Evolutionary conservation across 2,329 filamentous ascomycete species (phyloP), one percentile per base, ranked within the genome.

Genomic region (Ramularia collo-cygni): DNA sequence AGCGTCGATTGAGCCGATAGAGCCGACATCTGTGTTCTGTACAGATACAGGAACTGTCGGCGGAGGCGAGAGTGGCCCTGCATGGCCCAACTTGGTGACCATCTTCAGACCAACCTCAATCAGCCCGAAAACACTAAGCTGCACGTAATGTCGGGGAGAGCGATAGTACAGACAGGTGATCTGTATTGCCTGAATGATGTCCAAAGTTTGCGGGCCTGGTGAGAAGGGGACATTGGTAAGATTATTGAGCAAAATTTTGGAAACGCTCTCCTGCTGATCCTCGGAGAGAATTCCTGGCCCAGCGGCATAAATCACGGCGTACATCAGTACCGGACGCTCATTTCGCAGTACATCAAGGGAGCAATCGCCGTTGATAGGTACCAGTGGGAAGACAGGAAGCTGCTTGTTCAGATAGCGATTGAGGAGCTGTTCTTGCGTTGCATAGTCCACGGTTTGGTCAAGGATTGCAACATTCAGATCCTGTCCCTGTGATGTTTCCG

Each of bases 71-170:
- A 43, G 26, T 13, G 47, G 48, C 1, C 47, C 49, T 8, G 79
- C 83, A 7, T 93, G 74, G 1, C 86, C 85, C 17, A 93, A 72
- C 51, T 93, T 86, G 38, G 90, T 77, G 14, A 81, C 82, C 76
- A 93, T 83, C 51, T 84, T 74, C 35, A 79, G 79, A 1, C 83
- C 81, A 52, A 85, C 76, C 58, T 92, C 84, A 27, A 86, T 77
- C 45, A 90, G 72, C 64, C 89, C 84, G 64, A 88, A 92, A 57
- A 90, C 89, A 55, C 89, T 89, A 56, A 90, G 74, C 62, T 90
- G 82, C 54, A 90, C 84, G 47, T 85, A 85, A 53, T 83, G 75
- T 50, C 88, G 79, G 0, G 86, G 87, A 13, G 85, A 83, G 57
- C 79, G 79, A 59, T 92, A 92, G 84, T 86, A 93, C 17, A 87